Evolutionary conservation across 2,329 filamentous ascomycete species (phyloP).

Genomic region (Colletotrichum siamense): DNA sequence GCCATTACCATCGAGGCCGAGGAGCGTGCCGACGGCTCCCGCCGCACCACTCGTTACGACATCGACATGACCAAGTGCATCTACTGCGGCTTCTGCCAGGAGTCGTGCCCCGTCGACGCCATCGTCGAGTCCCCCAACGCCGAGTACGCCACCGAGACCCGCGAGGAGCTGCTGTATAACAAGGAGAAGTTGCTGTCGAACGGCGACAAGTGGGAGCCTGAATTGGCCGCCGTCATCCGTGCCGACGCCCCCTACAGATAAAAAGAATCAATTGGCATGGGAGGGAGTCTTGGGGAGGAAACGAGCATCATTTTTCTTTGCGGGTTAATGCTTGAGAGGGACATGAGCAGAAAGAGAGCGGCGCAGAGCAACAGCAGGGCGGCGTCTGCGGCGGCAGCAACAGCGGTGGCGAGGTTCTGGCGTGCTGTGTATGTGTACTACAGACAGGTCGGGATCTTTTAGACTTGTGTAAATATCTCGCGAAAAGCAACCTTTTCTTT

Average conservation of each 20-base stretch:
- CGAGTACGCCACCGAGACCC: conserved; percentile 69
- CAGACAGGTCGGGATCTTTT: conserved; percentile 15
- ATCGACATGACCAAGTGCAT: conserved; percentile 99
- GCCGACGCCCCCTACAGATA: conserved; percentile 93
- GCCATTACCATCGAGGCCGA: conserved; percentile 99
- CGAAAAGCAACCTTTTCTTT: conserved; percentile 22
- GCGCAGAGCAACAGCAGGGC: not conserved
- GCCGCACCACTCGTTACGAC: conserved; percentile 96
- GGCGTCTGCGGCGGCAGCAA: not conserved
- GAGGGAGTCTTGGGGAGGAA: not conserved
- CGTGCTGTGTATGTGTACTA: conserved; percentile 18
- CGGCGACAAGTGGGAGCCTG: conserved; percentile 97
- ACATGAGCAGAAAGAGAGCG: not conserved
- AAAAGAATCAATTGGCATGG: conserved; percentile 20
- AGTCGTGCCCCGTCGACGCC: conserved; percentile 97
- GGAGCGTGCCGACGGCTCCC: conserved; percentile 93
- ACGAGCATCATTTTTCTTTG: not conserved
- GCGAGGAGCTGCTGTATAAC: conserved; percentile 97
- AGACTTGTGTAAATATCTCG: conserved; percentile 23
- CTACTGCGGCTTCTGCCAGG: conserved; percentile 99
- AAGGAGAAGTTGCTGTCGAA: conserved; percentile 93
- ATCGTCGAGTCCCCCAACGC: conserved; percentile 72
- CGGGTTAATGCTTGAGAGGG: not conserved
- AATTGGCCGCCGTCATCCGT: conserved; percentile 88
- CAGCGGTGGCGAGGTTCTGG: not conserved